These are phyloP conservation scores for Trichoderma lentiforme DNA, from an alignment of 2,329 filamentous ascomycete genomes.

Conservation along the genomic window DNA sequence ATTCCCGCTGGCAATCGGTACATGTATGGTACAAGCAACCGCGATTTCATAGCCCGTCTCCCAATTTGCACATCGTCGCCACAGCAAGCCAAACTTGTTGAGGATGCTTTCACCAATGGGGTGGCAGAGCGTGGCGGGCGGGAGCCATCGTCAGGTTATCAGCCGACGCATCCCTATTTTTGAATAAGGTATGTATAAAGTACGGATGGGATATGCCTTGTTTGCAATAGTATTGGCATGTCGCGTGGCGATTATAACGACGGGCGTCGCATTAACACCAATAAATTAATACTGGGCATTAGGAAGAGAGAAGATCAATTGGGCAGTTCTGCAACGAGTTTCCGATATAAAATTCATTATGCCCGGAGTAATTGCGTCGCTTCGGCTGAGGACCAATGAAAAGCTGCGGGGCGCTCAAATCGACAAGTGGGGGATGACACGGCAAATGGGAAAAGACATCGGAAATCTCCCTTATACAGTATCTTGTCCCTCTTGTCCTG, in stretches of 20 bases:
- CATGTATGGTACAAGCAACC: not conserved
- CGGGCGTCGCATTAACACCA: not conserved
- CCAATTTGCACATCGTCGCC: not conserved
- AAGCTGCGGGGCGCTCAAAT: slow-evolving; percentile 32
- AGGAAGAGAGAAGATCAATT: not conserved
- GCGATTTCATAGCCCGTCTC: not conserved
- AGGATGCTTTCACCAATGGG: not conserved
- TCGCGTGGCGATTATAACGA: not conserved
- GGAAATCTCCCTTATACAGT: not conserved
- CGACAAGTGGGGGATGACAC: slow-evolving; percentile 32
- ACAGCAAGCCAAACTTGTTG: not conserved
- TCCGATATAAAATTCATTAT: not conserved
- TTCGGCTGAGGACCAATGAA: slow-evolving; percentile 21
- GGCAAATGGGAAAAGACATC: slow-evolving; percentile 23
- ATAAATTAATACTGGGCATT: not conserved
- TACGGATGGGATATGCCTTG: not conserved
- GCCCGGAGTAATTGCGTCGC: not conserved
- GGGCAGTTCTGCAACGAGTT: not conserved
- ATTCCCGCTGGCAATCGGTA: not conserved
- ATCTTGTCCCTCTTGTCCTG: not conserved
- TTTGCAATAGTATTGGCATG: not conserved
- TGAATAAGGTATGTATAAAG: not conserved
- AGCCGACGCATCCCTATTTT: not conserved
- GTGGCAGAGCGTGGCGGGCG: not conserved
- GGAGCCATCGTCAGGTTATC: not conserved